Evolutionary conservation across 805 yeast genomes (phyloP), one percentile per base, ranked within the genome.

Genomic region (Wickerhamiella siamensis): DNA sequence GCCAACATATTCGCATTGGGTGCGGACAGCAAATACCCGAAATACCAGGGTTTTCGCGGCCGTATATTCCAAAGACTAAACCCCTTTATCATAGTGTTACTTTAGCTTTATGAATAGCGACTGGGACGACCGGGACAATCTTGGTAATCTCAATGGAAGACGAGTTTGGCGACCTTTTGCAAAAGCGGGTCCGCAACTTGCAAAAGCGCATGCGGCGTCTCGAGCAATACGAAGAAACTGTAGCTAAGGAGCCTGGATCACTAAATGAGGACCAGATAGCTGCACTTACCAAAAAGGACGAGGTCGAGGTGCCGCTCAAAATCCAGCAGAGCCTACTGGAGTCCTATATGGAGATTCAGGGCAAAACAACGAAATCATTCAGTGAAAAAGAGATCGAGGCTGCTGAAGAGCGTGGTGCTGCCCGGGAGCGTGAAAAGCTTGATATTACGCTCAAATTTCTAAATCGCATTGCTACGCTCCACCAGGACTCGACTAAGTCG

Each of bases 131-230:
- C n/a, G n/a, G n/a, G n/a, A n/a, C n/a, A n/a, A n/a, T n/a, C 29
- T 24, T 24, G 6, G 19, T 33, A 17, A 22, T 18, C 41, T n/a
- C 24, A 15, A 44, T 44, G 47, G 43, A 39, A 38, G 52, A 47
- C 42, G 48, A 43, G 20, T 45, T 46, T 16, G 33, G 33, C 14
- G 53, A 47, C 35, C 51, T 45, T 38, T 21, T 46, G 16, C 55
- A 52, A 33, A 56, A 56, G 47, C 58, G 65, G 4, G 51, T 60
- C 37, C 61, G 65, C 32, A 61, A 61, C 46, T 51, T 61, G 15
- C 57, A 50, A 39, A 61, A 61, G 45, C 55, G 64, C 33, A 59
- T 59, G 49, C 50, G 46, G 42, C 50, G 53, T 33, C 53, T 61
- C 27, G 66, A 61, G 46, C 54, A 56, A 39, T 60, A 60, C 49